Conservation (phyloP, 179 eudicot species). For the Silene vulgaris region DNA sequence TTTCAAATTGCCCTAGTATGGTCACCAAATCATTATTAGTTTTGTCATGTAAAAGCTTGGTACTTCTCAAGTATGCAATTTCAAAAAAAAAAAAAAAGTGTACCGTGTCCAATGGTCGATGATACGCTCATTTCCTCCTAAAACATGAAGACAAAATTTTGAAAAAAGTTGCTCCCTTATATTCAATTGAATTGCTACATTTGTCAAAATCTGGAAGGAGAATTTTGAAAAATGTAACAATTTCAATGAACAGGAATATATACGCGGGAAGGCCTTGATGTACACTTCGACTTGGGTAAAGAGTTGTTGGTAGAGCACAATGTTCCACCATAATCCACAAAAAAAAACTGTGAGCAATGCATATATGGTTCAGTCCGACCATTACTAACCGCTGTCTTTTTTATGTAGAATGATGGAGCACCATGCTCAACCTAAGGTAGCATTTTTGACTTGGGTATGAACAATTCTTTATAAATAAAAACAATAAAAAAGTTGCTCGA, state of each 20-base stretch:
- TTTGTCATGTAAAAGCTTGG: neutral
- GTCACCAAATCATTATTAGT: slow-evolving; percentile 10
- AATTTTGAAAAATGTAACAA: neutral
- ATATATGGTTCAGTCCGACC: too few species aligned
- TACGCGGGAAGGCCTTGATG: too few species aligned
- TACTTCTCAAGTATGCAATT: slow-evolving; percentile 4
- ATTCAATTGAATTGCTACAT: too few species aligned
- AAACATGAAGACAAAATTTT: neutral
- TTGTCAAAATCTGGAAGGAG: neutral
- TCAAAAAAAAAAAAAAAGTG: neutral
- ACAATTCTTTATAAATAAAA: neutral
- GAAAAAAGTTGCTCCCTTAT: too few species aligned
- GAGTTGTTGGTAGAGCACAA: too few species aligned
- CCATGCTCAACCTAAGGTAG: too few species aligned
- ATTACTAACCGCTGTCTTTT: too few species aligned
- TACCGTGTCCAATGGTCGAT: slow-evolving; percentile 10
- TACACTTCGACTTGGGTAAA: neutral
- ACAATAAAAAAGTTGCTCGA: neutral
- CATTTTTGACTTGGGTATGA: too few species aligned
- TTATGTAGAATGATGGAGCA: too few species aligned
- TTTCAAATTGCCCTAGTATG: neutral
- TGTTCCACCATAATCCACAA: too few species aligned
- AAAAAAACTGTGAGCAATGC: too few species aligned
- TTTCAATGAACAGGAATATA: too few species aligned
- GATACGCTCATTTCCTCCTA: neutral